Evolutionary conservation across 306 rosid species (phyloP).

Genomic region (Prunus salicina): DNA sequence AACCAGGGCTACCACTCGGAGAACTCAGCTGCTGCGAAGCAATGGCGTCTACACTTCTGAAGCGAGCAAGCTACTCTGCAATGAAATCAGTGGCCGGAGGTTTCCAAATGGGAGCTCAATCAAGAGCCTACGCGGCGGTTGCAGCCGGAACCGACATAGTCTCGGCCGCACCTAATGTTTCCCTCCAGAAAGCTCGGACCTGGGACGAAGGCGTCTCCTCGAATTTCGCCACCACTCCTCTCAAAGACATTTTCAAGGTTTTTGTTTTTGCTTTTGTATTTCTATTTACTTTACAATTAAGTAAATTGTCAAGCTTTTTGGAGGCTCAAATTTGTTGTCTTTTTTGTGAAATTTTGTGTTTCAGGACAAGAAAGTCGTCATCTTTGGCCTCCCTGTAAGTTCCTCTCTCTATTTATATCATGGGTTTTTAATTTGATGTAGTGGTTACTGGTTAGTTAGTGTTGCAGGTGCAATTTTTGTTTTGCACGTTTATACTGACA

Average conservation of each 20-base stretch:
- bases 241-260: constrained; percentile 83
- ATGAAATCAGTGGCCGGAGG: constrained; percentile 35
- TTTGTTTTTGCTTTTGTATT: constrained; percentile 23
- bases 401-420: background rate
- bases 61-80: constrained; percentile 44
- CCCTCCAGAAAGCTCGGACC: constrained; percentile 89
- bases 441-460: too few species aligned
- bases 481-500: background rate
- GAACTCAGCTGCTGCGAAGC: constrained; percentile 12
- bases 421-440: too few species aligned
- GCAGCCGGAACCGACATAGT: constrained; percentile 69
- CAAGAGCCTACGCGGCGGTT: constrained; percentile 53
- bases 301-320: background rate
- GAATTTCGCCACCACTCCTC: constrained; percentile 77
- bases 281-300: background rate
- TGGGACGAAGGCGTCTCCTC: constrained; percentile 95
- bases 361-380: constrained; percentile 84
- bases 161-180: constrained; percentile 62
- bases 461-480: background rate
- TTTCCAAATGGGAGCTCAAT: constrained; percentile 27
- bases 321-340: background rate
- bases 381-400: constrained; percentile 98
- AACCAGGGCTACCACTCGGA: too few species aligned
- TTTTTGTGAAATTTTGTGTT: constrained; percentile 1
- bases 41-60: constrained; percentile 62